A percentile compares a stretch with the other conserved stretches of the same genome.
Conservation (phyloP, 805 yeast species). For the Saccharomycopsis schoenii region DNA sequence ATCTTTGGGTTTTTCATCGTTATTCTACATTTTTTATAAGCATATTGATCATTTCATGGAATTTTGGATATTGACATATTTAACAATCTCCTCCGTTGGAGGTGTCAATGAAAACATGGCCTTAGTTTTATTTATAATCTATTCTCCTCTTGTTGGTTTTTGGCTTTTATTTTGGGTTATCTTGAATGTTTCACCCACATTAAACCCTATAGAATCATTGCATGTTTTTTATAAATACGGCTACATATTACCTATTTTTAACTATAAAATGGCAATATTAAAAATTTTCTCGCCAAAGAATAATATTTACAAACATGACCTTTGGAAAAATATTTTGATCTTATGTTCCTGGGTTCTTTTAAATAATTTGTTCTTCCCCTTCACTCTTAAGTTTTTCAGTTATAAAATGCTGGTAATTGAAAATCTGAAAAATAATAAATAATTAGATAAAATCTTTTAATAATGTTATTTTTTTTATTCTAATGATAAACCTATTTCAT, state of each 20-base stretch:
- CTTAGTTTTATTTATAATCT: conserved; percentile 34
- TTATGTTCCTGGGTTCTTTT: conserved; percentile 51
- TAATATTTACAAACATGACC: conserved; percentile 22
- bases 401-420: conserved; percentile 21
- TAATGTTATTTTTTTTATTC: not conserved
- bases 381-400: conserved; percentile 35
- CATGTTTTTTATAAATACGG: conserved; percentile 38
- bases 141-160: conserved; percentile 56
- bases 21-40: conserved; percentile 34
- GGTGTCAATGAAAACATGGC: conserved; percentile 54
- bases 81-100: conserved; percentile 63
- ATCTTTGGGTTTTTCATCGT: conserved; percentile 41
- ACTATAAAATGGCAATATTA: conserved; percentile 51
- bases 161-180: conserved; percentile 31
- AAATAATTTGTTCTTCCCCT: conserved; percentile 35
- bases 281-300: not conserved
- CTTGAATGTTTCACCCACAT: conserved; percentile 50
- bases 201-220: conserved; percentile 38
- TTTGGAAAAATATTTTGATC: conserved; percentile 50
- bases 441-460: not conserved
- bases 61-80: conserved; percentile 48
- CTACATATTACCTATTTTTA: conserved; percentile 60
- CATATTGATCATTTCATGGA: conserved; percentile 62
- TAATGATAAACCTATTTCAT: too few species aligned
- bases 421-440: not conserved